Base-by-base conservation (phyloP, 805 yeast genomes). In the Schizosaccharomyces lindneri region DNA sequence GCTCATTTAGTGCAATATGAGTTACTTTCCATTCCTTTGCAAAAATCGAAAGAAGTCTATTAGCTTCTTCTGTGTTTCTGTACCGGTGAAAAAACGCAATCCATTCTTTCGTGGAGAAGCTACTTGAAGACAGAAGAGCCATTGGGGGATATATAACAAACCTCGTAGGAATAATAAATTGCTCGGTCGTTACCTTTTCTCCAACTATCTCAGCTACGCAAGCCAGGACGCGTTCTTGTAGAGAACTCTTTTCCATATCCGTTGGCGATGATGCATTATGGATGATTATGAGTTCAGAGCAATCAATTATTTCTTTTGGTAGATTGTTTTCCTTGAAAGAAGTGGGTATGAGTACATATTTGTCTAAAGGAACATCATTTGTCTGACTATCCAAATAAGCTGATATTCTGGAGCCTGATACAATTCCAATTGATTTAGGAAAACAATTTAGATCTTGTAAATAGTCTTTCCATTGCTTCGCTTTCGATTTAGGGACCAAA, bases 1-100 rank as follows among this genome's bases (percentile, higher is more conserved):
- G 93, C 63, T 76, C 78, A 65, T 87, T 86, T 4, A 81, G 70
- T 0, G 95, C 95, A 4, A 85, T 69, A 65, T 85, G 89, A 0
- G 87, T 79, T 51, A 71, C 62, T 3, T 63, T 57, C 63, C 75
- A 63, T 5, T 63, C 63, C 48, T 63, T 41, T 48, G 63, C 62
- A 63, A 73, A 64, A 63, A 65, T 11, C 41, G 29, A 1, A 63
- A 36, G 32, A 67, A 64, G 61, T 63, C 31, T 43, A 48, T 48
- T 62, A 5, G 11, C 19, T 17, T 4, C n/a, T 6, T 51, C 36
- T 5, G n/a, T 29, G 13, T 29, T 17, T 15, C 11, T 29, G 9
- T 51, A 29, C 6, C 9, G 11, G 39, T 51, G 36, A 51, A 51
- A 27, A n/a, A 51, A 51, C 1, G 7, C 31, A 24, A 19, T 1